phyloP scores from a whole-genome alignment of 805 yeast genomes.

The Wickerhamiella galacta region DNA sequence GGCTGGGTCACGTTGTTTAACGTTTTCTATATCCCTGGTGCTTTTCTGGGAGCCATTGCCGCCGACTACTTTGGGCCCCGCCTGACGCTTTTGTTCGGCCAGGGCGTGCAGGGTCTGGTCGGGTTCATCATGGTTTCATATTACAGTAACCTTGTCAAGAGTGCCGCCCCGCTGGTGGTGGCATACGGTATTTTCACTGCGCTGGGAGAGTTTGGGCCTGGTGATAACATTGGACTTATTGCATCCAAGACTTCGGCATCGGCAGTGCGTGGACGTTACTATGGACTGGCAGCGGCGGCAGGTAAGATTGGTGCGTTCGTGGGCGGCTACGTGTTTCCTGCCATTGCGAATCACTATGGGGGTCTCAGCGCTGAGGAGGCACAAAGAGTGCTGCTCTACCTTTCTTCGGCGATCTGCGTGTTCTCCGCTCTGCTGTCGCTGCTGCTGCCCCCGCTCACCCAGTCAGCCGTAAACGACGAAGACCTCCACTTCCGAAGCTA shows the following conservation, averaged over 20 bases:
- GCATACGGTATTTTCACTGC: constrained; percentile 78
- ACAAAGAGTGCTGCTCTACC: constrained; percentile 62
- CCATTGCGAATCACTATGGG: constrained; percentile 47
- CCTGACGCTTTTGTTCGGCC: constrained; percentile 54
- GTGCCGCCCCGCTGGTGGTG: constrained; percentile 66
- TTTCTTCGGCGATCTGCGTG: constrained; percentile 61
- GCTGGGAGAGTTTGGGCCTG: constrained; percentile 88
- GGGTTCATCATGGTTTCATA: constrained; percentile 75
- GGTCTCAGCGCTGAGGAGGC: constrained; percentile 33
- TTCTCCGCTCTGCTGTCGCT: constrained; percentile 53
- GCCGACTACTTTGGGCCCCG: constrained; percentile 92
- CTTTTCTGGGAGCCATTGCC: constrained; percentile 66
- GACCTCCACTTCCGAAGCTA: constrained; percentile 56
- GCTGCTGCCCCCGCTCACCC: constrained; percentile 70
- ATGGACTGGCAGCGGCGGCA: constrained; percentile 78
- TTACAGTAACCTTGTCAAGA: constrained; percentile 35
- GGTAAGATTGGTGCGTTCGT: constrained; percentile 90
- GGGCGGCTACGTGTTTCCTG: constrained; percentile 80
- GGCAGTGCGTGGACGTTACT: constrained; percentile 77
- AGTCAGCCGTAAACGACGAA: constrained; percentile 64
- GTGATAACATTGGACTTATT: constrained; percentile 76
- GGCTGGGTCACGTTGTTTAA: constrained; percentile 90
- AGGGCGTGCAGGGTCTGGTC: constrained; percentile 52
- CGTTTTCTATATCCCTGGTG: constrained; percentile 79
- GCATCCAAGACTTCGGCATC: constrained; percentile 80